Evolutionary conservation across 2,329 filamentous ascomycete species (phyloP), one percentile per base, ranked within the genome.

Genomic region (Daldinia sp.): DNA sequence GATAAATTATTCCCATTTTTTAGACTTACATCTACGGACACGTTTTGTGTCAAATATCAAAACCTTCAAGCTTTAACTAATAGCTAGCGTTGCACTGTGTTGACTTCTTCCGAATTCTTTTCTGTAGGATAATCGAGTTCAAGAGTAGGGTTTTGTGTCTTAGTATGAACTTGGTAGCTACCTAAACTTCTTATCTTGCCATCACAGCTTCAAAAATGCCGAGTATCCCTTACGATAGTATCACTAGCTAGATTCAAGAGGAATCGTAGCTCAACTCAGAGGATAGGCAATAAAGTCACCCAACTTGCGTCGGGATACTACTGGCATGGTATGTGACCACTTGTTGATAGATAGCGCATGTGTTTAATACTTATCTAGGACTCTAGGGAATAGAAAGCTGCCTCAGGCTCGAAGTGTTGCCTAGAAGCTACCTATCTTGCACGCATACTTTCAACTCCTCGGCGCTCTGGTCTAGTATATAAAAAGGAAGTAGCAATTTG

Each of bases 321-420:
- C 64, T 35, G 44, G 39, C 41, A 50, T 42, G 56, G 62, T 65
- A 55, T 59, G 66, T 62, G 62, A 65, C 39, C 59, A 46, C 13
- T 59, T 20, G 30, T 41, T 13, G 20, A 48, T 57, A 56, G 35
- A 30, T 59, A 37, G 46, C 61, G 48, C 13, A 44, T 30, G 28
- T 39, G 28, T 18, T 26, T 15, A 54, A 6, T 18, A 30, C 28
- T 23, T 58, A 62, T 58, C 58, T 44, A 44, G 33, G 33, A 35
- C 20, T 23, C 20, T 23, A 2, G 26, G 28, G n/a, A 13, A 55
- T 28, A 26, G 13, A 50, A 39, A 26, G 41, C 15, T 20, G 23
- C 44, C 13, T 44, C 54, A 37, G 51, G 37, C 13, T 37, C 35
- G n/a, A 13, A 63, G 37, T 28, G 37, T 18, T 50, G 41, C n/a